phyloP scores from a whole-genome alignment of 441 rosid genomes.

The Arabidopsis hybrid region DNA sequence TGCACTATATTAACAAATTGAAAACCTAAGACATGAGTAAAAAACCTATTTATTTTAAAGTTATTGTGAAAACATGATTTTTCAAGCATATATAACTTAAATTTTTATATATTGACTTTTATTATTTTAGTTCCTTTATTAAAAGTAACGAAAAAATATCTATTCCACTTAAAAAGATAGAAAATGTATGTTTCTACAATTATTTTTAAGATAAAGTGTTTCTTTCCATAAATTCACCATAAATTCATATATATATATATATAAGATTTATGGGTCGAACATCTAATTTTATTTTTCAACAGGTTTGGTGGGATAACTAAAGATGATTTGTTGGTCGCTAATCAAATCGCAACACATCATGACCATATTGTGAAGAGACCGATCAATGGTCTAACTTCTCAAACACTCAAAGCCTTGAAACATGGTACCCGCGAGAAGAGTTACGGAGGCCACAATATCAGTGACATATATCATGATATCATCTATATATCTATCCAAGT shows the following conservation, averaged over 20 bases:
- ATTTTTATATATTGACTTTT: no score
- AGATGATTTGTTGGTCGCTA: background rate
- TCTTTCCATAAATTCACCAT: no score
- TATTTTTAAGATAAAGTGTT: background rate
- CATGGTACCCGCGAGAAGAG: background rate
- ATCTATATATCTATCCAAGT: background rate
- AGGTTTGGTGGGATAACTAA: background rate
- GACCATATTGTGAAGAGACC: background rate
- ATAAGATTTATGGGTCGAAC: background rate
- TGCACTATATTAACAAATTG: conserved; percentile 1
- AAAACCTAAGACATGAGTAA: conserved; percentile 1
- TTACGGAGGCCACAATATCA: background rate
- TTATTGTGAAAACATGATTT: background rate
- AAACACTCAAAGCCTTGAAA: background rate
- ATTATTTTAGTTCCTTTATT: no score
- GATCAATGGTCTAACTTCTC: background rate
- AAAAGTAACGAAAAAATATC: no score
- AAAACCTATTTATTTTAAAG: background rate
- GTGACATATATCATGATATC: background rate
- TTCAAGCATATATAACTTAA: no score
- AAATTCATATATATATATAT: background rate
- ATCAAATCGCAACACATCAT: background rate
- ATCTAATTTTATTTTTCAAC: background rate
- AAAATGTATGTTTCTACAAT: background rate
- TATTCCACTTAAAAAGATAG: background rate